Evolutionary conservation across 2,329 filamentous ascomycete genomes (phyloP).

Genomic region (Fusarium irregulare): DNA sequence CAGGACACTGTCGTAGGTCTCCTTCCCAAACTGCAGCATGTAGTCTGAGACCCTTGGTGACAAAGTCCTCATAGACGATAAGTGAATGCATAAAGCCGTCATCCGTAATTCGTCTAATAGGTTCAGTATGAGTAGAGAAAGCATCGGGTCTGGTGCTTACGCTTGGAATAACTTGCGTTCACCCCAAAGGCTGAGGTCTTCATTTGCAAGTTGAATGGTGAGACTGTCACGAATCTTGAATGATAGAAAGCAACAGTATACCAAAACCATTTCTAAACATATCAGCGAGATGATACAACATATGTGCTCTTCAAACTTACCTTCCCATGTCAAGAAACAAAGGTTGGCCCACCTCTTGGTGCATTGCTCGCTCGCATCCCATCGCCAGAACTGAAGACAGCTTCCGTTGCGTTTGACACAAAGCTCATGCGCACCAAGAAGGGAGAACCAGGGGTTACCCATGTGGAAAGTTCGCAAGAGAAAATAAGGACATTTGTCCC

Average conservation of each 20-base stretch:
- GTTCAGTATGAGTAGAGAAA: constrained; percentile 11
- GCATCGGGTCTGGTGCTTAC: constrained; percentile 52
- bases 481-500: constrained; percentile 59
- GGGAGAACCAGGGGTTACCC: constrained; percentile 59
- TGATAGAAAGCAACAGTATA: constrained; percentile 68
- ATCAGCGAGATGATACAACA: constrained; percentile 12
- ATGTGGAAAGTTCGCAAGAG: constrained; percentile 58
- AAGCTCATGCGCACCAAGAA: constrained; percentile 65
- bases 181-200: constrained; percentile 60
- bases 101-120: constrained; percentile 64
- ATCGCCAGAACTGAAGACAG: constrained; percentile 63
- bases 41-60: constrained; percentile 62
- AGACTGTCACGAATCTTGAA: constrained; percentile 64
- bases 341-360: constrained; percentile 66
- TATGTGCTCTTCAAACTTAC: constrained; percentile 49
- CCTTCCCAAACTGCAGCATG: constrained; percentile 68
- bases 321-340: constrained; percentile 71
- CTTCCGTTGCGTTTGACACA: constrained; percentile 62
- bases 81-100: constrained; percentile 65
- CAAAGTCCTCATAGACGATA: constrained; percentile 63
- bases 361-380: constrained; percentile 58
- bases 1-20: constrained; percentile 63
- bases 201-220: constrained; percentile 57
- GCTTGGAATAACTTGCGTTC: constrained; percentile 68
- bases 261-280: constrained; percentile 66